These are phyloP conservation scores for Sporothrix luriei DNA, from an alignment of 2,329 filamentous ascomycete genomes.

Conservation along the genomic window DNA sequence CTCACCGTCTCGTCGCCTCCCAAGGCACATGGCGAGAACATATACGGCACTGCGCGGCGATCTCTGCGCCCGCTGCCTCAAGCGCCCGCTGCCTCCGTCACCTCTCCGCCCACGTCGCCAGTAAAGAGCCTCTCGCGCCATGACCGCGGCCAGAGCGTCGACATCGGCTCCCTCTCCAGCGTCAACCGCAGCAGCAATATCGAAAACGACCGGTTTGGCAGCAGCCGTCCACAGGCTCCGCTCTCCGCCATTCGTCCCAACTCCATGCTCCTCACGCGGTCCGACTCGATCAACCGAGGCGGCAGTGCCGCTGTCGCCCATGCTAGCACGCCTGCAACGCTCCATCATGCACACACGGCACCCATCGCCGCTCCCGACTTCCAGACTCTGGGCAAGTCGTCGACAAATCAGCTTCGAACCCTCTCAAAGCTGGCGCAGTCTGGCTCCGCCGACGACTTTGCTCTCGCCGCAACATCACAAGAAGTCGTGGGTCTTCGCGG, in stretches of 20 bases:
- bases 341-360: conserved; percentile 48
- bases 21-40: conserved; percentile 55
- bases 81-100: conserved; percentile 52
- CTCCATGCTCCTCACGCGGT: conserved; percentile 63
- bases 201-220: conserved; percentile 33
- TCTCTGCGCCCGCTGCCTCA: conserved; percentile 76
- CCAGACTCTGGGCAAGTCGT: conserved; percentile 79
- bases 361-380: conserved; percentile 71
- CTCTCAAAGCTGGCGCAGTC: conserved; percentile 80
- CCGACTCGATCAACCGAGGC: conserved; percentile 54
- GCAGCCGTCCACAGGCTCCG: conserved; percentile 49
- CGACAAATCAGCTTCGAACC: conserved; percentile 84
- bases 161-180: conserved; percentile 59
- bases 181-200: conserved; percentile 5
- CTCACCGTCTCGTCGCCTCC: conserved; percentile 48
- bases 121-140: conserved; percentile 38
- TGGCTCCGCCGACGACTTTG: conserved; percentile 75
- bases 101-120: conserved; percentile 42
- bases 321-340: conserved; percentile 43
- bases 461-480: conserved; percentile 73
- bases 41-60: conserved; percentile 73
- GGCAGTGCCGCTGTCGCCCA: conserved; percentile 43
- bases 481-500: conserved; percentile 88
- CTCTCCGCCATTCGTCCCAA: conserved; percentile 55
- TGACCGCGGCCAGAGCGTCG: conserved; percentile 64